Base-by-base conservation (phyloP, 352 stramenopile species). In the Blastocystis sp. region DNA sequence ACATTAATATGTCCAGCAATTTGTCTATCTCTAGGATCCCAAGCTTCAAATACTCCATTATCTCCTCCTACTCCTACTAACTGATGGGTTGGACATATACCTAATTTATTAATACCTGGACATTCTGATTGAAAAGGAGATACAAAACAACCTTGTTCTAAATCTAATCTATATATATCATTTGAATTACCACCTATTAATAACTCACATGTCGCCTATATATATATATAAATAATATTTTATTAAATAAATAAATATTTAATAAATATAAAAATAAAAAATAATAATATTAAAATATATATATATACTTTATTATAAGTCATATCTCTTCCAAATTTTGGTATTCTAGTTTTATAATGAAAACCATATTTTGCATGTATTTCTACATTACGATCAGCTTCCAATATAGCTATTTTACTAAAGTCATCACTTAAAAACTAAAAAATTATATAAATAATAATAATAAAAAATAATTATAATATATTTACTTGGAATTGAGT, bases 281-380 rank as follows among this genome's bases (percentile, higher is more conserved):
- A n/a, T n/a, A n/a, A n/a, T n/a, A n/a, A n/a, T n/a, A n/a, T n/a
- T n/a, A n/a, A 7, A 46, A 5, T 21, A 19, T 24, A 4, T 27
- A 24, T 9, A 10, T 34, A 45, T 46, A 55, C 45, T 39, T 76
- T 75, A 67, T 96, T 83, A 73, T 96, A 98, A 23, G 77, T 82
- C 81, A 99, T 92, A 39, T 88, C 81, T 36, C 91, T 76, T 2
- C 89, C 89, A 73, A 95, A 94, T 28, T 90, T 94, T 23, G 91
- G 90, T 55, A 97, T 88, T 46, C 89, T 72, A 65, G 95, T 71
- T 35, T 72, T 81, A 69, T 93, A 90, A 70, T 98, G 89, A 6
- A 71, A 80, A 21, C 92, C 92, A 71, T 97, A 98, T 0, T 87
- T 83, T 28, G 92, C 91, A 69, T 99, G 92, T 69, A 99, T 95